Conservation (phyloP, 306 rosid genomes). For the Trifolium repens region DNA sequence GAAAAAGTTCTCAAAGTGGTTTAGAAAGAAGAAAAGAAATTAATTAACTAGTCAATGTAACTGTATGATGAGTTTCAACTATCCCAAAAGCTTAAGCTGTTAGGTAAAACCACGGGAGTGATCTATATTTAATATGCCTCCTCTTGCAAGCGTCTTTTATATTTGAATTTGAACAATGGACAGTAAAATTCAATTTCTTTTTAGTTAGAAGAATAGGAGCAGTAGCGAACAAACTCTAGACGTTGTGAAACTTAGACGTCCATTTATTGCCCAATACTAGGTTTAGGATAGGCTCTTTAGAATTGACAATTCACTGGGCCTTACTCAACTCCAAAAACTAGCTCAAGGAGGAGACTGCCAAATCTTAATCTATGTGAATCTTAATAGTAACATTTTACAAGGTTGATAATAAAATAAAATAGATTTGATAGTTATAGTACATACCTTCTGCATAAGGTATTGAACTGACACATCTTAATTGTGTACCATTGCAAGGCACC, state of each 20-base stretch:
- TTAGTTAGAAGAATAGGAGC: neutral
- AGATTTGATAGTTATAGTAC: slow-evolving; percentile 49
- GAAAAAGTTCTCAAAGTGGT: slow-evolving; percentile 11
- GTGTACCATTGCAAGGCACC: slow-evolving; percentile 58
- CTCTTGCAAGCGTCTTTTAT: neutral
- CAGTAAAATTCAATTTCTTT: neutral
- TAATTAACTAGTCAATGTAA: slow-evolving; percentile 26
- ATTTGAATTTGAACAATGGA: neutral
- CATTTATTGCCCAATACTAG: too few species aligned
- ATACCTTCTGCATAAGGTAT: slow-evolving; percentile 73
- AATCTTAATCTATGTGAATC: neutral
- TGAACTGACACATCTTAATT: slow-evolving; percentile 66
- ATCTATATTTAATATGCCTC: neutral
- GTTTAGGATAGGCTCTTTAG: neutral
- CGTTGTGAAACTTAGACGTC: neutral
- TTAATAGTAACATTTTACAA: neutral
- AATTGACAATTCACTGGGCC: neutral
- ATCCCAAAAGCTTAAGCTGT: neutral
- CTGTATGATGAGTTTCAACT: neutral
- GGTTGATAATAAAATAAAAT: slow-evolving; percentile 7
- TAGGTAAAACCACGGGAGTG: neutral
- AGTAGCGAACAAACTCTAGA: neutral
- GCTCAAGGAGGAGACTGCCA: neutral
- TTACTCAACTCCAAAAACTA: neutral
- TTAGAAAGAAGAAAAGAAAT: slow-evolving; percentile 32